Percentiles rank a stretch among this genome's conserved stretches.
Evolutionary conservation across 805 yeast species (phyloP).

Genomic region (Candida broadrunensis): DNA sequence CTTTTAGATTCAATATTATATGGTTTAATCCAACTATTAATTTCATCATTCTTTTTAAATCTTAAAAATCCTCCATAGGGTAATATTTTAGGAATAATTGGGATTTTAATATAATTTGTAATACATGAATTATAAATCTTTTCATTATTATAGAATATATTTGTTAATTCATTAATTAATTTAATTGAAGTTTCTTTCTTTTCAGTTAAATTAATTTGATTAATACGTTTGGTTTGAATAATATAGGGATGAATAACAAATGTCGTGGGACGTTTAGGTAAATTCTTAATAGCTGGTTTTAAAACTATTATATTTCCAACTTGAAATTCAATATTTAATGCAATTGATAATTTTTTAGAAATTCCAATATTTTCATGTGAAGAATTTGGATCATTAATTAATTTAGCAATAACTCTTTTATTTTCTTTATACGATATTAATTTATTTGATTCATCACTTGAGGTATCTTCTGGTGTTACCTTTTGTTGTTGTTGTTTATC

Average conservation of each 20-base stretch:
- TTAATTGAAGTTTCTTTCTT: conserved; percentile 23
- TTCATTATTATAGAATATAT: conserved; percentile 13
- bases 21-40: conserved; percentile 40
- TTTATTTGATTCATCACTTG: conserved; percentile 9
- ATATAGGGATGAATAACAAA: conserved; percentile 55
- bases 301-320: conserved; percentile 56
- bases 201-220: conserved; percentile 22
- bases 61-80: conserved; percentile 62
- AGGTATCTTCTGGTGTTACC: conserved; percentile 9
- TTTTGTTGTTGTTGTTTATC: conserved; percentile 14
- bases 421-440: conserved; percentile 25
- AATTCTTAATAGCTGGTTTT: conserved; percentile 40
- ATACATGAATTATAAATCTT: conserved; percentile 18
- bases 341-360: conserved; percentile 50
- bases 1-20: conserved; percentile 24
- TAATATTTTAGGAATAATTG: conserved; percentile 42
- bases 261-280: conserved; percentile 34
- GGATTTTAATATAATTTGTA: conserved; percentile 52
- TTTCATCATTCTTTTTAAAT: conserved; percentile 45
- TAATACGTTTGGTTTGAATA: conserved; percentile 34
- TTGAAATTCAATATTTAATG: conserved; percentile 48
- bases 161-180: conserved; percentile 16
- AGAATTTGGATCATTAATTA: conserved; percentile 38
- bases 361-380: conserved; percentile 40
- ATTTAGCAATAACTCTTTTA: conserved; percentile 48